A percentile compares a stretch with the other conserved stretches of the same genome.
phyloP scores from a whole-genome alignment of 306 rosid species.

The Senna tora region DNA sequence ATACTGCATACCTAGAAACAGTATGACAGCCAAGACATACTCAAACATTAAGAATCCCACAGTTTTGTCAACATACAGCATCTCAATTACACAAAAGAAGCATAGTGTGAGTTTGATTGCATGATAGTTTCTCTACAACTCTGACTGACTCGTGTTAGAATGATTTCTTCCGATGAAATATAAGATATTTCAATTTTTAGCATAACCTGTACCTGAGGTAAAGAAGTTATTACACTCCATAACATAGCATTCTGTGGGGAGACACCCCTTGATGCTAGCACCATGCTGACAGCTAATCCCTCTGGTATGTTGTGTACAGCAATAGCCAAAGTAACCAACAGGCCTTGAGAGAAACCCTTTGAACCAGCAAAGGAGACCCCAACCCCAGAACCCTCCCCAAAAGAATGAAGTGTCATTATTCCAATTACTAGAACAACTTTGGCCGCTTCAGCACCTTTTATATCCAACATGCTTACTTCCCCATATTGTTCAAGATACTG shows the following conservation, averaged over 20 bases:
- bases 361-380: slow-evolving; percentile 99
- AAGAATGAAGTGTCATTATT: slow-evolving; percentile 98
- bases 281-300: slow-evolving; percentile 99
- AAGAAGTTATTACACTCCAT: slow-evolving; percentile 97
- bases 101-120: background rate
- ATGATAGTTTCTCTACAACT: background rate
- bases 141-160: slow-evolving; percentile 20
- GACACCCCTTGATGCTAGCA: slow-evolving; percentile 96
- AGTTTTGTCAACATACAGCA: background rate
- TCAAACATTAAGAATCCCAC: slow-evolving; percentile 20
- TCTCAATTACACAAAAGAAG: background rate
- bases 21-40: slow-evolving; percentile 10
- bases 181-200: slow-evolving; percentile 33
- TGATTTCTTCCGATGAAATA: slow-evolving; percentile 21
- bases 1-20: background rate
- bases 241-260: slow-evolving; percentile 98
- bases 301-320: slow-evolving; percentile 99
- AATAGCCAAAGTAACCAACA: slow-evolving; percentile 95
- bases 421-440: slow-evolving; percentile 96
- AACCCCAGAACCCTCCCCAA: slow-evolving; percentile 99
- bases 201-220: slow-evolving; percentile 78
- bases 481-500: slow-evolving; percentile 98
- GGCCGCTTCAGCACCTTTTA: slow-evolving; percentile 97
- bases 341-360: slow-evolving; percentile 96
- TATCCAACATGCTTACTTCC: slow-evolving; percentile 97